Evolutionary conservation across 805 yeast genomes (phyloP).

Genomic region (Starmera amethionina): DNA sequence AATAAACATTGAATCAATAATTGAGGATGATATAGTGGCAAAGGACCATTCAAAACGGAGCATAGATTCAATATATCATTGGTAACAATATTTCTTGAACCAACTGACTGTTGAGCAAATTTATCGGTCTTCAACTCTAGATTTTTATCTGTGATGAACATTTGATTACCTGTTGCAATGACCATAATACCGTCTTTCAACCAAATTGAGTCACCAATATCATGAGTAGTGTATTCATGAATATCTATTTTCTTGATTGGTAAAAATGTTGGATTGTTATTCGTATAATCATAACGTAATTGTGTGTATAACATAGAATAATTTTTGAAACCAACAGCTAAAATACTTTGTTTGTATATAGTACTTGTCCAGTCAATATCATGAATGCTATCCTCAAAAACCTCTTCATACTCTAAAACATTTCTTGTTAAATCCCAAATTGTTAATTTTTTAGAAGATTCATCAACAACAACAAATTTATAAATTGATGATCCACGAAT

Average conservation of each 20-base stretch:
- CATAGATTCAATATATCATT: constrained; percentile 58
- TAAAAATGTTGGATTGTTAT: constrained; percentile 65
- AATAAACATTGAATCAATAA: constrained; percentile 66
- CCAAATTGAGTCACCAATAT: constrained; percentile 88
- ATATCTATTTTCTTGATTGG: constrained; percentile 68
- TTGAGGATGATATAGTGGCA: constrained; percentile 90
- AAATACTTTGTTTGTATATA: constrained; percentile 52
- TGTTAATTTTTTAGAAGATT: constrained; percentile 36
- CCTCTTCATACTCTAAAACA: constrained; percentile 51
- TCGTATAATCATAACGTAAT: constrained; percentile 81
- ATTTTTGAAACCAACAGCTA: constrained; percentile 69
- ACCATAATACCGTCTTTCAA: constrained; percentile 67
- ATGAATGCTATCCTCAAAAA: constrained; percentile 32
- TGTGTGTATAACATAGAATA: constrained; percentile 67
- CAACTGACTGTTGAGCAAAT: constrained; percentile 43
- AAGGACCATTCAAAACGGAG: constrained; percentile 74
- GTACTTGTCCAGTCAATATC: constrained; percentile 89
- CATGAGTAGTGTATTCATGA: constrained; percentile 61
- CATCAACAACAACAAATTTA: constrained; percentile 67
- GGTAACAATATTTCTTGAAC: constrained; percentile 45
- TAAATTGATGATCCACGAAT: constrained; percentile 69
- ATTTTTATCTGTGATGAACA: constrained; percentile 68
- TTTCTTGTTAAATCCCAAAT: constrained; percentile 76
- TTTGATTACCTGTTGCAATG: constrained; percentile 83
- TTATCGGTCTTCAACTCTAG: constrained; percentile 43